Evolutionary conservation across 768 basidiomycete genomes (phyloP), one percentile per base, ranked within the genome.

Genomic region (Tylopilus cervinicoccineus): DNA sequence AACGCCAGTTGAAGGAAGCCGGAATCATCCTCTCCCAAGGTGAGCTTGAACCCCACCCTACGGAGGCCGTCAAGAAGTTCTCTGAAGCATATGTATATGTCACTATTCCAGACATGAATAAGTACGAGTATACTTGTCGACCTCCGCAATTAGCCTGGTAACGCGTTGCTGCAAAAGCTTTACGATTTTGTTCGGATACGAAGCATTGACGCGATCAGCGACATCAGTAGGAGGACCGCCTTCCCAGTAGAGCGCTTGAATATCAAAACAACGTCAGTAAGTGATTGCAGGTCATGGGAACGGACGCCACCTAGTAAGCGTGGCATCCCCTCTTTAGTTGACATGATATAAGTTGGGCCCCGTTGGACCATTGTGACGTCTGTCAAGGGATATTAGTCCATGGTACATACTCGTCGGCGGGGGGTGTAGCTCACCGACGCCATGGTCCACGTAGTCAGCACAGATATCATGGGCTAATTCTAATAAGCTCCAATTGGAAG

Each of bases 41-140:
- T 78, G 12, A 72, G 56, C 48, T 73, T 75, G 70, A 86, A 88
- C 5, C 86, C 86, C 3, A 69, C 70, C 49, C 71, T 72, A 31
- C 72, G 65, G 14, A 89, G 70, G 7, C 74, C 81, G 4, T 83
- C 78, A 1, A 86, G 72, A 16, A 80, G 48, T 17, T 74, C 71
- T 51, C 76, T 79, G 38, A n/a, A 22, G 20, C 4, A 33, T 27
- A 22, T n/a, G 10, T 24, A 23, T 24, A 38, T 43, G 42, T 46
- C 39, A 31, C 7, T 6, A 5, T 29, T 33, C 7, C 10, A 10
- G 6, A 28, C 12, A 23, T 34, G 28, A 20, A 36, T 8, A 26
- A 23, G 20, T 1, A 59, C 17, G 16, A 28, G 47, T 72, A 43
- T 41, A 78, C 80, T 73, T 79, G 64, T 86, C 84, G 3, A 73